Evolutionary conservation across 352 stramenopile species (phyloP), one percentile per base, ranked within the genome.

Genomic region (Plasmopara halstedii): DNA sequence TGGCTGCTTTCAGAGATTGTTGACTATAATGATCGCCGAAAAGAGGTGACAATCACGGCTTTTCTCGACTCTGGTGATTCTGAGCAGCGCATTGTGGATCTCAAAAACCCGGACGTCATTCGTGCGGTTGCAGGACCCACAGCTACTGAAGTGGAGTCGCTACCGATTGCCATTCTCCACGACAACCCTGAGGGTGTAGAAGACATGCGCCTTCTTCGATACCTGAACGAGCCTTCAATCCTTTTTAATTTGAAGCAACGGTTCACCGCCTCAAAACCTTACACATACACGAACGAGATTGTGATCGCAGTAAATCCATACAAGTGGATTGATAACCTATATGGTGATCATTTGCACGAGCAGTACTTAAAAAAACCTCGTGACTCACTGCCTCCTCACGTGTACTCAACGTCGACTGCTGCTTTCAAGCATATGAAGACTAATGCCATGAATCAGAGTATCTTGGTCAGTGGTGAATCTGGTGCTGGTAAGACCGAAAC

Each of bases 281-380:
- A 99, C 70, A 98, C 95, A n/a, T 96, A 97, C 64, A 97, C 95
- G 4, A 97, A 97, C 31, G 94, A 98, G 25, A 98, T 98, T 61
- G 85, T 98, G 42, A 97, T 99, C 40, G 95, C 96, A 4, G 85
- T 98, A 19, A 99, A 99, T 63, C 96, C 95, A 34, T 99, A 98
- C 70, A 94, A 95, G 63, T 96, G 88, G 85, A 92, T 96, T 42
- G 70, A 87, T 5, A 81, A 86, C 33, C 70, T 97, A 2, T 97
- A 97, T 56, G 77, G 79, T n/a, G 85, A 96, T 42, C 65, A 89
- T 17, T 38, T 91, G 36, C 80, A 95, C 35, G 72, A 83, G 2
- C 62, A 87, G 53, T 97, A 97, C 50, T 41, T 94, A 22, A 56
- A 56, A 10, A 85, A 90, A 25, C 53, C 66, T 1, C 74, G 81